Percentiles rank a stretch among this genome's conserved stretches.
phyloP scores from a whole-genome alignment of 75 land plant genomes.

The Cupressus sempervirens region DNA sequence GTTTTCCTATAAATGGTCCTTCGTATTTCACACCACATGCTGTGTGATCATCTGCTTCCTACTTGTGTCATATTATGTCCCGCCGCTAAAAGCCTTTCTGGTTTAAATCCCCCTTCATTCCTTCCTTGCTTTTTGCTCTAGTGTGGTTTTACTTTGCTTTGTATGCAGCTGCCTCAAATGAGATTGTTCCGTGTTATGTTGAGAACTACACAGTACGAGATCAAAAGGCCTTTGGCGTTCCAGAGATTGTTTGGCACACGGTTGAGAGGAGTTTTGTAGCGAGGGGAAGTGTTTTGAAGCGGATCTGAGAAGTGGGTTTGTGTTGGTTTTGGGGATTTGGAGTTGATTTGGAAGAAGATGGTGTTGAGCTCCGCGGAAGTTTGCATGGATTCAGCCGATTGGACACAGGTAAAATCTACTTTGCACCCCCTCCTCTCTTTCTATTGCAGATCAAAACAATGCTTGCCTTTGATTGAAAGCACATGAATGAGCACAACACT shows the following conservation, averaged over 20 bases:
- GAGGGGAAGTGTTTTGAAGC: not conserved
- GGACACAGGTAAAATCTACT: slow-evolving; percentile 12
- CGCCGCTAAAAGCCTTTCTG: not conserved
- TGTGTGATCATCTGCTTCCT: not conserved
- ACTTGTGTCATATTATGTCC: not conserved
- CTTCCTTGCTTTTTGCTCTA: too few relatives aligned
- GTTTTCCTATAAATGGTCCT: not conserved
- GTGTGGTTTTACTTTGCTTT: not conserved
- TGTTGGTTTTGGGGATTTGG: not conserved
- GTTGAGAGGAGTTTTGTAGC: not conserved
- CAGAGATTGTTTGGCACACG: not conserved
- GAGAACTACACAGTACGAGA: not conserved
- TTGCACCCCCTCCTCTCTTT: not conserved
- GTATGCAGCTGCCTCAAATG: not conserved
- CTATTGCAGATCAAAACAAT: not conserved
- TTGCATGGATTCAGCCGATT: slow-evolving; percentile 13
- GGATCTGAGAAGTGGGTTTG: not conserved
- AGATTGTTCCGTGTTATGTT: not conserved
- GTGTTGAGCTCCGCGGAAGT: slow-evolving; percentile 12
- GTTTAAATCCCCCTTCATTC: too few relatives aligned
- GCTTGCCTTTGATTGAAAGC: not conserved
- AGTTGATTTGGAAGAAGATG: not conserved
- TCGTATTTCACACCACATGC: not conserved
- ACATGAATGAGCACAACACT: not conserved
- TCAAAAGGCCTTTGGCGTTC: not conserved